A percentile compares a stretch with the other conserved stretches of the same genome.
phyloP scores from a whole-genome alignment of 2,329 filamentous ascomycete species.

The Botrytis medusae region DNA sequence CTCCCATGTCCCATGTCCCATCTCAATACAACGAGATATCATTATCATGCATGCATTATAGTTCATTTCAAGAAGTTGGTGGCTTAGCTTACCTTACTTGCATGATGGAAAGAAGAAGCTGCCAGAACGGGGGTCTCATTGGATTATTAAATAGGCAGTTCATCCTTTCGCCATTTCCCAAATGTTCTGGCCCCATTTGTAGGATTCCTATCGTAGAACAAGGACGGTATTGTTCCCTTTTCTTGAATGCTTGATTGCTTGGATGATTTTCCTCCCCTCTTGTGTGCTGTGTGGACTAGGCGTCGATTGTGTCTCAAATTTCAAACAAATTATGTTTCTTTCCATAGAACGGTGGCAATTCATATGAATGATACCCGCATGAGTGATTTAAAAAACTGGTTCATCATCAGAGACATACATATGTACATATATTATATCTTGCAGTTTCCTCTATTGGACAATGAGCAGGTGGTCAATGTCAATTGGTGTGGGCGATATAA shows the following conservation, averaged over 20 bases:
- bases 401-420: constrained; percentile 3
- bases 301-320: constrained; percentile 1
- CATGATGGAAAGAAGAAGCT: background rate
- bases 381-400: background rate
- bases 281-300: background rate
- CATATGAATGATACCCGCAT: background rate
- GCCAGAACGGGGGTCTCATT: background rate
- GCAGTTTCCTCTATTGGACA: background rate
- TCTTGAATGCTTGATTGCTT: background rate
- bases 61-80: background rate
- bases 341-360: background rate
- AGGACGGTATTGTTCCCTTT: background rate
- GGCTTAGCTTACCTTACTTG: background rate
- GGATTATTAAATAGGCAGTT: background rate
- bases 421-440: background rate
- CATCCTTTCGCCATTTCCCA: background rate
- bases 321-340: background rate
- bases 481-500: background rate
- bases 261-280: background rate
- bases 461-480: constrained; percentile 6
- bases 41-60: background rate
- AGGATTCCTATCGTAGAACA: background rate
- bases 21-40: no score
- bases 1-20: no score
- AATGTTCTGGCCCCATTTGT: background rate